Evolutionary conservation across 352 stramenopile genomes (phyloP).

Genomic region (Pythium periplocum): DNA sequence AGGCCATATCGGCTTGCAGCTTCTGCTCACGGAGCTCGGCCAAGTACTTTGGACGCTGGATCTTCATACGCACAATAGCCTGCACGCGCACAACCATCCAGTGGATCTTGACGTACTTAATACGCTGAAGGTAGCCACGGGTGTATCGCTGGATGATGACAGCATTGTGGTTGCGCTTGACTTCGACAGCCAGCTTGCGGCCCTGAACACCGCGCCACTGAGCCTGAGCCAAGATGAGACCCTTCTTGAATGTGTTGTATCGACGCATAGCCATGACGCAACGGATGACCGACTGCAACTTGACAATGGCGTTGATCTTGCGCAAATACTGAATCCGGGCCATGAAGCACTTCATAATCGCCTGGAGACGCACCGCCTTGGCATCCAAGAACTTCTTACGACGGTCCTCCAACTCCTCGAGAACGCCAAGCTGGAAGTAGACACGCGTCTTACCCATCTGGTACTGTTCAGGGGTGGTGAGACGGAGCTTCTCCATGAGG

Average conservation of each 20-base stretch:
- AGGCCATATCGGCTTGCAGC: slow-evolving; percentile 81
- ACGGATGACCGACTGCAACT: slow-evolving; percentile 80
- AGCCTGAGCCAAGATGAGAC: slow-evolving; percentile 57
- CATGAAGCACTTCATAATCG: slow-evolving; percentile 67
- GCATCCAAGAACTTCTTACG: slow-evolving; percentile 43
- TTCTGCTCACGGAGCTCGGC: slow-evolving; percentile 73
- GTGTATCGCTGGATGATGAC: slow-evolving; percentile 63
- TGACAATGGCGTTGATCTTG: slow-evolving; percentile 66
- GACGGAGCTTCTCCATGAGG: slow-evolving; percentile 55
- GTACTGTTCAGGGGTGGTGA: slow-evolving; percentile 67
- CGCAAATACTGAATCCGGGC: slow-evolving; percentile 55
- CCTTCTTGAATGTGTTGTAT: slow-evolving; percentile 56
- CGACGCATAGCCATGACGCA: slow-evolving; percentile 74
- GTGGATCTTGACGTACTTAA: slow-evolving; percentile 28
- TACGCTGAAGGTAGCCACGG: slow-evolving; percentile 57
- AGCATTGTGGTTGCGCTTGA: slow-evolving; percentile 51
- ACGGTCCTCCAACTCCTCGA: slow-evolving; percentile 77
- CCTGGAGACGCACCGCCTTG: slow-evolving; percentile 62
- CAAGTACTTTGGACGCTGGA: slow-evolving; percentile 74
- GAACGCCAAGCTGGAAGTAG: slow-evolving; percentile 75
- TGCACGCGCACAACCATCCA: slow-evolving; percentile 30
- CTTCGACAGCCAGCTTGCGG: slow-evolving; percentile 40
- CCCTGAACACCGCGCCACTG: slow-evolving; percentile 71
- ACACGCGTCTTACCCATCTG: slow-evolving; percentile 72
- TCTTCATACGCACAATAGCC: slow-evolving; percentile 75